Evolutionary conservation across 225 moss, liverwort and hornwort species (phyloP), one percentile per base, ranked within the genome.

Genomic region (Antitrichia curtipendula): DNA sequence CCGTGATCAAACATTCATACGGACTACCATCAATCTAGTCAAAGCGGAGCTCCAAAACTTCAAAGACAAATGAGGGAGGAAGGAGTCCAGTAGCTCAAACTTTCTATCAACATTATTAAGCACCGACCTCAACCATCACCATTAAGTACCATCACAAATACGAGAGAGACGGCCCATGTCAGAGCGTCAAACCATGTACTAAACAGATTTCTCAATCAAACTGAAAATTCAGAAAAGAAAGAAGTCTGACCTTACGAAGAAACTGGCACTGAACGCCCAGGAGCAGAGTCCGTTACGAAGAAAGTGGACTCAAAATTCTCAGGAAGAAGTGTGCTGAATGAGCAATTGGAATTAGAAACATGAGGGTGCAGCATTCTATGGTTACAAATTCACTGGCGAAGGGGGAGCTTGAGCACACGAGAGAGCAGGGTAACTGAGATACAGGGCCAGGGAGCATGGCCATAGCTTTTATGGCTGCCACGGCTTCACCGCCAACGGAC

Each of bases 401-500:
- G 43, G 12, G 13, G 4, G 2, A 22, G 16, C 28, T 4, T 5
- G 22, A 0, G 43, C 0, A 17, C 2, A 0, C 2, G 2, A 10
- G 2, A 10, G 86, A 18, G 7, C n/a, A 47, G 70, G n/a, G 81
- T 11, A 82, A 28, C 25, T 31, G 12, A 3, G 7, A 4, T 58
- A 6, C 27, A 79, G 3, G 5, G 28, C 2, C 14, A 24, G 52
- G 9, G 25, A 12, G 21, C 31, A n/a, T 38, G 41, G 60, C 60
- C 86, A 34, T 43, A 52, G 62, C 13, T 41, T 74, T 32, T 24
- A 17, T 53, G 43, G 34, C 65, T 66, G 56, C 85, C 78, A 90
- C 90, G 86, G 88, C 82, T 86, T 88, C 90, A 61, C 32, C 49
- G 34, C 78, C 88, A 90, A 90, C 90, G 90, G 90, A 90, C 86